Conservation (phyloP, 306 rosid genomes). For the Prunus mume region DNA sequence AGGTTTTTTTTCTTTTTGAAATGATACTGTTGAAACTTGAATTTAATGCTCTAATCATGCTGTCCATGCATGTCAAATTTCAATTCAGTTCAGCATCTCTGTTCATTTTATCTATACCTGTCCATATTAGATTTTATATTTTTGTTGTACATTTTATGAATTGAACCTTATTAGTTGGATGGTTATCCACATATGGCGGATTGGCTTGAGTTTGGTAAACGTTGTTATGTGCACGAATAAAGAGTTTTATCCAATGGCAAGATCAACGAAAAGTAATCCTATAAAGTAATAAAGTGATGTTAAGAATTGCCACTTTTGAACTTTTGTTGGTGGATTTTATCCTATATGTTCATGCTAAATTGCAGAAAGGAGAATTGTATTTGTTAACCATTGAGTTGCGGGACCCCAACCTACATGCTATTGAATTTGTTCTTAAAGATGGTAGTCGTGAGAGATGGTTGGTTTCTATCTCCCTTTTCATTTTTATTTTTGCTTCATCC, state of each 20-base stretch:
- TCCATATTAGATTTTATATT: background rate
- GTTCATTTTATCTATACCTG: background rate
- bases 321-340: background rate
- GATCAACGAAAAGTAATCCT: background rate
- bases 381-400: conserved; percentile 31
- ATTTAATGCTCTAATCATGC: background rate
- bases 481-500: background rate
- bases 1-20: background rate
- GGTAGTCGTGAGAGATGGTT: conserved; percentile 30
- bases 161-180: background rate
- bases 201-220: background rate
- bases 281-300: background rate
- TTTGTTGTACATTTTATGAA: background rate
- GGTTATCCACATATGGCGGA: background rate
- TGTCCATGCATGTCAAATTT: background rate
- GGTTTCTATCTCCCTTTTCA: background rate
- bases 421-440: conserved; percentile 42
- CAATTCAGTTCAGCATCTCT: background rate
- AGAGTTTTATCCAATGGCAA: background rate
- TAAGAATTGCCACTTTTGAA: background rate
- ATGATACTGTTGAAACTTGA: background rate
- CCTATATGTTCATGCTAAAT: background rate
- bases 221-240: background rate
- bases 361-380: conserved; percentile 34
- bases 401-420: conserved; percentile 32